phyloP scores from a whole-genome alignment of 371 early-diverging fungal genomes.

The Funneliformis caledonium region DNA sequence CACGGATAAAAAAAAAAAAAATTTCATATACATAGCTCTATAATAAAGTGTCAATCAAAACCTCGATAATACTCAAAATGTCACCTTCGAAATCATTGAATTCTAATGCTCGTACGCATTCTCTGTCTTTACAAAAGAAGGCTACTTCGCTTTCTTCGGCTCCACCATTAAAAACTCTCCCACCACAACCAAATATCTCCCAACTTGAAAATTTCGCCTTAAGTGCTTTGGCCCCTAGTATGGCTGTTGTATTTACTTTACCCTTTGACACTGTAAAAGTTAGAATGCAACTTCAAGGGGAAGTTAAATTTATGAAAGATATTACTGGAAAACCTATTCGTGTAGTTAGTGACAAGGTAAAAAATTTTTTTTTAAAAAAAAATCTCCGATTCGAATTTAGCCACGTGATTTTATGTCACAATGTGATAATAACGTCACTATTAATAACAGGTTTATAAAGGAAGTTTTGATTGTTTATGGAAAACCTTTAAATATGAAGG shows the following conservation, averaged over 20 bases:
- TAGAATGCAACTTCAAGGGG: conserved; percentile 68
- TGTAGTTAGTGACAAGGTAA: conserved; percentile 12
- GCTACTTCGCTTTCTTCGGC: conserved; percentile 24
- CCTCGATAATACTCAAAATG: background rate
- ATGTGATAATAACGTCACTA: too few relatives aligned
- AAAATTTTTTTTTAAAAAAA: too few relatives aligned
- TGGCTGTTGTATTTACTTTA: conserved; percentile 32
- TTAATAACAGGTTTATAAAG: conserved; percentile 58
- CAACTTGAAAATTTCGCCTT: conserved; percentile 36
- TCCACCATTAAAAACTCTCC: conserved; percentile 30
- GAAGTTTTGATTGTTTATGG: conserved; percentile 62
- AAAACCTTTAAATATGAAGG: conserved; percentile 71
- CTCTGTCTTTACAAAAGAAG: background rate
- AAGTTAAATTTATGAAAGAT: conserved; percentile 42
- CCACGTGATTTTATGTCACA: background rate
- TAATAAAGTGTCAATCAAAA: background rate
- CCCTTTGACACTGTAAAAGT: conserved; percentile 73
- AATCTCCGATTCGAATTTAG: background rate
- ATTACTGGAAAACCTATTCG: conserved; percentile 17
- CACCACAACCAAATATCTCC: conserved; percentile 23
- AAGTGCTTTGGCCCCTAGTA: conserved; percentile 34
- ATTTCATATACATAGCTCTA: background rate
- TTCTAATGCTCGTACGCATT: background rate
- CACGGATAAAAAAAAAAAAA: background rate
- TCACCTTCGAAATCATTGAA: background rate